phyloP scores from a whole-genome alignment of 2,329 filamentous ascomycete species.

The Ustulina deusta region DNA sequence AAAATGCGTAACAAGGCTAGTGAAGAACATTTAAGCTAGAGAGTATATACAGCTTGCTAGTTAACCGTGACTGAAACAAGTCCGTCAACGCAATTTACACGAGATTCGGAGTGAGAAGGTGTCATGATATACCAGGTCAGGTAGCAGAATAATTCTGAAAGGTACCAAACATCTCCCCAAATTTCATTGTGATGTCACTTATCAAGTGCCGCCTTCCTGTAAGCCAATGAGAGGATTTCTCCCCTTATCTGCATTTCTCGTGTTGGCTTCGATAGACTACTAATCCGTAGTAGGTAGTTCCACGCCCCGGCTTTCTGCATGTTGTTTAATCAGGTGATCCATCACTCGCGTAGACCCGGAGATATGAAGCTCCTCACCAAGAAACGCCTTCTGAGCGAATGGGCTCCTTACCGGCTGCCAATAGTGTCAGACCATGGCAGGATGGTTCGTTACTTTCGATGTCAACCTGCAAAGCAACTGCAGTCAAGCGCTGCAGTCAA shows the following conservation, averaged over 20 bases:
- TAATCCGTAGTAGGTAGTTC: neutral
- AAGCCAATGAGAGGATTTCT: neutral
- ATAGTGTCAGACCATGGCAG: conserved; percentile 25
- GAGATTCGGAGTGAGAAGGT: neutral
- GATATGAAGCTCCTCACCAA: conserved; percentile 8
- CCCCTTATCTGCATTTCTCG: conserved; percentile 1
- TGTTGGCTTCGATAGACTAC: neutral
- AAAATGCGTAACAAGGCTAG: neutral
- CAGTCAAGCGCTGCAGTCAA: conserved; percentile 26
- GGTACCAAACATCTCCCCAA: neutral
- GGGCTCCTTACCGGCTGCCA: neutral
- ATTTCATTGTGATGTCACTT: conserved; percentile 1
- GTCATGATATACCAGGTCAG: neutral
- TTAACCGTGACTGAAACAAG: neutral
- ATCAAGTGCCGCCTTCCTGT: neutral
- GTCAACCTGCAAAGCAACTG: conserved; percentile 31
- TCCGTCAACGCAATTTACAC: neutral
- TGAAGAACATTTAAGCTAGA: neutral
- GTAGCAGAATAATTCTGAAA: neutral
- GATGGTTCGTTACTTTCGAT: conserved; percentile 24
- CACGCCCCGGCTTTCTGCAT: neutral
- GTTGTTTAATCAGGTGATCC: conserved; percentile 28
- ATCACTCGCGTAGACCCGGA: conserved; percentile 11
- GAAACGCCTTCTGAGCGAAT: neutral
- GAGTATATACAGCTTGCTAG: neutral